These are phyloP conservation scores for Agastache rugosa DNA, from an alignment of 257 asterid species.

Conservation along the genomic window DNA sequence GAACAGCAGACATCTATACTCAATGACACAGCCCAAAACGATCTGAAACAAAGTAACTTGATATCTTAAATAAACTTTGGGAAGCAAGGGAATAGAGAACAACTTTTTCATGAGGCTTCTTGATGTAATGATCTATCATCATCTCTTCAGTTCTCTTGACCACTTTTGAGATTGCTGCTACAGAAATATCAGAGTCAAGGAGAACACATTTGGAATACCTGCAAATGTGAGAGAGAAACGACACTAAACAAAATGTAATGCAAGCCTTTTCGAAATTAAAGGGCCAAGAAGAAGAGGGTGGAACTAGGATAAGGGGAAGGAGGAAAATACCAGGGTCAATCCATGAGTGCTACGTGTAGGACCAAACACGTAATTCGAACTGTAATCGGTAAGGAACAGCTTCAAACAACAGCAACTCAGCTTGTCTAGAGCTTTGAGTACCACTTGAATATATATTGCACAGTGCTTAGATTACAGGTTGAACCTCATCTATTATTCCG, in stretches of 20 bases:
- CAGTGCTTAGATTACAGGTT: constrained; percentile 1
- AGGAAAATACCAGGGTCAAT: constrained; percentile 46
- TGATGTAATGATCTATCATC: background rate
- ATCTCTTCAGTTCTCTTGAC: background rate
- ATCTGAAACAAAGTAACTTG: too few species aligned
- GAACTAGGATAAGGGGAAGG: background rate
- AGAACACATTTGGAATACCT: background rate
- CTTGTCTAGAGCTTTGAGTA: constrained; percentile 33
- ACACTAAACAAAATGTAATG: constrained; percentile 5
- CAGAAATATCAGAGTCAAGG: background rate
- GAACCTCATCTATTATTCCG: constrained; percentile 23
- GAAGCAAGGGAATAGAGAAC: background rate
- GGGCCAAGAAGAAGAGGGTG: background rate
- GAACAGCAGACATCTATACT: constrained; percentile 65
- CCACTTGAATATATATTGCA: constrained; percentile 1
- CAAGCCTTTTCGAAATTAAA: background rate
- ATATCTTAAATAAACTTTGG: background rate
- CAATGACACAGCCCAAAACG: constrained; percentile 28
- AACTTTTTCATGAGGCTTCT: background rate
- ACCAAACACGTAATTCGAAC: constrained; percentile 40
- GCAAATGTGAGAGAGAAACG: background rate
- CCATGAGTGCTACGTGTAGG: constrained; percentile 44
- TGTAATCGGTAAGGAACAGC: constrained; percentile 35
- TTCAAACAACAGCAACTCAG: background rate
- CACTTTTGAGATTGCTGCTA: background rate